Evolutionary conservation across 2,329 filamentous ascomycete genomes (phyloP).

Genomic region (Fusarium lateritium): DNA sequence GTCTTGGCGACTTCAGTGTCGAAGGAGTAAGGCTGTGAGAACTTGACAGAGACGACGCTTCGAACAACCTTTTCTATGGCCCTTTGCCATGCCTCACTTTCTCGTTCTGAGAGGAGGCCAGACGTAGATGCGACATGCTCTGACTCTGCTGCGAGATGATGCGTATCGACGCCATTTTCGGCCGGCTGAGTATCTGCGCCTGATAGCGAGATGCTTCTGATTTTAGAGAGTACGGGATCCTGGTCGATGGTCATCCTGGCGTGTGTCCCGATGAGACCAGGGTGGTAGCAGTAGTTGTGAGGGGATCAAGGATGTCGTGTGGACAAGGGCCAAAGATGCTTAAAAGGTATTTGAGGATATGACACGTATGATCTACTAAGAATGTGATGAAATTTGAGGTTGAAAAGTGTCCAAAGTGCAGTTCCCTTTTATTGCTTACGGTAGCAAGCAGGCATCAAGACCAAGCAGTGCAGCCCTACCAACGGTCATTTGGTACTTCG

Average conservation of each 20-base stretch:
- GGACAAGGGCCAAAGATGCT: neutral
- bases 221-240: constrained; percentile 14
- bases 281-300: neutral
- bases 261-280: neutral
- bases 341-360: neutral
- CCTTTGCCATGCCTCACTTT: constrained; percentile 78
- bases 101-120: constrained; percentile 30
- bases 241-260: constrained; percentile 29
- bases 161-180: neutral
- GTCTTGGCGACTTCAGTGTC: constrained; percentile 94
- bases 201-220: constrained; percentile 1
- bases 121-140: neutral
- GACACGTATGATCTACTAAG: neutral
- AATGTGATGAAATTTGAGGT: neutral
- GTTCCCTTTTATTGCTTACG: constrained; percentile 11
- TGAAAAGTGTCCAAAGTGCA: constrained; percentile 1
- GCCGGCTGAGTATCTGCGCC: neutral
- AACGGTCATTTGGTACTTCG: too few species aligned
- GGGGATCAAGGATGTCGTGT: neutral
- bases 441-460: neutral
- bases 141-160: neutral
- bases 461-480: constrained; percentile 11
- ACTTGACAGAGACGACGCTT: constrained; percentile 98
- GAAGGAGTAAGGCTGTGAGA: constrained; percentile 97
- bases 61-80: constrained; percentile 94